Evolutionary conservation across 2,329 filamentous ascomycete genomes (phyloP).

Genomic region (Thielaviopsis euricoi): DNA sequence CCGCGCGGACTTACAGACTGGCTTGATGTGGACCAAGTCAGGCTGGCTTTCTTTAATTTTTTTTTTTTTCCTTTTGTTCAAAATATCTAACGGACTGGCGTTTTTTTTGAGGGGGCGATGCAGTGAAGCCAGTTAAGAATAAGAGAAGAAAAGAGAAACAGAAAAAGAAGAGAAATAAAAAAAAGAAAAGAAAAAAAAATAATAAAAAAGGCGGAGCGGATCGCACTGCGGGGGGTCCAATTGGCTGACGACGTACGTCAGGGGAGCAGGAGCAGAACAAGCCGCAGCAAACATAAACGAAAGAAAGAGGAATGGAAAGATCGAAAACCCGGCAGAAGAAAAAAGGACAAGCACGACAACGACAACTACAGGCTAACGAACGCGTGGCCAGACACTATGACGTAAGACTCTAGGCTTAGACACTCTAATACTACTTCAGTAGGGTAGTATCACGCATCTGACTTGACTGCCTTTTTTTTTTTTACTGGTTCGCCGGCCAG

Average conservation of each 20-base stretch:
- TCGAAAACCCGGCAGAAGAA: background rate
- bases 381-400: background rate
- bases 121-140: background rate
- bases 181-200: too few relatives aligned
- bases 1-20: background rate
- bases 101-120: background rate
- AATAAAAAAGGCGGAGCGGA: background rate
- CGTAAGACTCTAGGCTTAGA: background rate
- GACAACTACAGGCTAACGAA: too few relatives aligned
- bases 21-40: background rate
- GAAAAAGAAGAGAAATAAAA: too few relatives aligned
- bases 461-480: too few relatives aligned
- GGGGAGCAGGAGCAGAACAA: conserved; percentile 16
- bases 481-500: too few relatives aligned
- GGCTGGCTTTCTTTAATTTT: background rate
- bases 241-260: background rate
- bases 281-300: background rate
- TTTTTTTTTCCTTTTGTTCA: too few relatives aligned
- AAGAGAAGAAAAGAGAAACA: too few relatives aligned
- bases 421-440: background rate
- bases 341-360: background rate
- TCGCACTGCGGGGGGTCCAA: background rate
- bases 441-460: too few relatives aligned
- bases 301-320: background rate
- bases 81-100: background rate